Evolutionary conservation across 2,329 filamentous ascomycete species (phyloP).

Genomic region (Xylariaceae sp.): DNA sequence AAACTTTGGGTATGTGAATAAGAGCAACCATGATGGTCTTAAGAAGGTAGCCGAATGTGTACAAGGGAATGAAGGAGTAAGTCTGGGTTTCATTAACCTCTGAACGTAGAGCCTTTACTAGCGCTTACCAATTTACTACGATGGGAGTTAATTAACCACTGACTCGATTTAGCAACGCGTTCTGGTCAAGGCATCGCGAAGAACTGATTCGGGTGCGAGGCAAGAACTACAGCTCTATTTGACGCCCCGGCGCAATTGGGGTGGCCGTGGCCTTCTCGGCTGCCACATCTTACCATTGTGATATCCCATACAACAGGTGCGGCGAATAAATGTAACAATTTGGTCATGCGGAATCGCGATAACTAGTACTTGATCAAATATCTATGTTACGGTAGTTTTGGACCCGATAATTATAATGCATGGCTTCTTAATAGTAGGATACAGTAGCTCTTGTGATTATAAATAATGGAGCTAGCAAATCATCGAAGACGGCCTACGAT

Average conservation of each 20-base stretch:
- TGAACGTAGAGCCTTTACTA: background rate
- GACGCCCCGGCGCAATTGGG: slow-evolving; percentile 82
- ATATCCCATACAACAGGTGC: background rate
- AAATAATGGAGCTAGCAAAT: slow-evolving; percentile 12
- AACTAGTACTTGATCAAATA: background rate
- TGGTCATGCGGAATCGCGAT: background rate
- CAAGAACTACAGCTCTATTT: slow-evolving; percentile 73
- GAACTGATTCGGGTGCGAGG: slow-evolving; percentile 47
- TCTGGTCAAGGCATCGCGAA: slow-evolving; percentile 68
- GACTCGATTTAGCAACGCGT: slow-evolving; percentile 64
- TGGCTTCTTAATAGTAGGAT: too few species aligned
- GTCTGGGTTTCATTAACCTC: slow-evolving; percentile 44
- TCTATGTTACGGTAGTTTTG: background rate
- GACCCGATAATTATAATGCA: too few species aligned
- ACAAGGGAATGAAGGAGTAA: slow-evolving; percentile 85
- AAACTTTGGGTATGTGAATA: slow-evolving; percentile 84
- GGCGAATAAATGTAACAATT: background rate
- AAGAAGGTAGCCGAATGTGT: slow-evolving; percentile 88
- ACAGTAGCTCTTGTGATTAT: background rate
- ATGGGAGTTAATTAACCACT: slow-evolving; percentile 8
- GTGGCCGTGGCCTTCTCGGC: slow-evolving; percentile 85
- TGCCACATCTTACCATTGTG: slow-evolving; percentile 87
- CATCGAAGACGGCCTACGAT: too few species aligned
- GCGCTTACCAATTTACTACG: background rate
- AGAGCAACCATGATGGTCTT: slow-evolving; percentile 83